Percentiles rank a stretch among this genome's conserved stretches.
Conservation (phyloP, 2,329 filamentous ascomycete genomes). For the Sclerotinia spermophila region DNA sequence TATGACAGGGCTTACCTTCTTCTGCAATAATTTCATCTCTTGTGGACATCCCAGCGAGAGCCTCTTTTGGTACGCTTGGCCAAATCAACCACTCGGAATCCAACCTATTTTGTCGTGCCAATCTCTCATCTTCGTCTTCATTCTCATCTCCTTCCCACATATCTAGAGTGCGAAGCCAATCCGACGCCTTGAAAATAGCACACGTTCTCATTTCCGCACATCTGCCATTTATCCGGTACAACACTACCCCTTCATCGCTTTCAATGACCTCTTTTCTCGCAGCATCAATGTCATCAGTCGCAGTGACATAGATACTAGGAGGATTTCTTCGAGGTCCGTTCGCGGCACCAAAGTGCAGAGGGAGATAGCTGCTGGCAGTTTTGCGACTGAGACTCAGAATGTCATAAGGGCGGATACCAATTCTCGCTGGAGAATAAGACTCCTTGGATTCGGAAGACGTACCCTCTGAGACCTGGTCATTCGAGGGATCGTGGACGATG, state of each 20-base stretch:
- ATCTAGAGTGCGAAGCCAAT: background rate
- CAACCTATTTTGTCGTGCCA: background rate
- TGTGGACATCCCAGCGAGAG: background rate
- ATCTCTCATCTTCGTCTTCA: background rate
- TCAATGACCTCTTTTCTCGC: background rate
- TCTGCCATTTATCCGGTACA: background rate
- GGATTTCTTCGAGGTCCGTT: background rate
- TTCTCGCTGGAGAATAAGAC: background rate
- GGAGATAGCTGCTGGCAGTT: background rate
- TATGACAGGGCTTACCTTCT: background rate
- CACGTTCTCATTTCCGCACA: background rate
- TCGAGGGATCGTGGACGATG: background rate
- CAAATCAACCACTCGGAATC: conserved; percentile 4
- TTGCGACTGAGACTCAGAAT: background rate
- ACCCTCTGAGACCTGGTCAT: background rate
- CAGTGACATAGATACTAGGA: background rate
- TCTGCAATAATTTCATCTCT: background rate
- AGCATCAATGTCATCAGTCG: background rate
- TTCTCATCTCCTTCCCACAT: background rate
- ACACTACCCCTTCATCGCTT: background rate
- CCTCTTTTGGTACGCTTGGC: background rate
- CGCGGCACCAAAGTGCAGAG: too few relatives aligned
- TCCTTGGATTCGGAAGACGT: too few relatives aligned
- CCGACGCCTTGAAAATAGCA: background rate
- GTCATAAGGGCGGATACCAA: background rate